Base-by-base conservation (phyloP, 305 asterid genomes). In the Fraxinus dipetala region DNA sequence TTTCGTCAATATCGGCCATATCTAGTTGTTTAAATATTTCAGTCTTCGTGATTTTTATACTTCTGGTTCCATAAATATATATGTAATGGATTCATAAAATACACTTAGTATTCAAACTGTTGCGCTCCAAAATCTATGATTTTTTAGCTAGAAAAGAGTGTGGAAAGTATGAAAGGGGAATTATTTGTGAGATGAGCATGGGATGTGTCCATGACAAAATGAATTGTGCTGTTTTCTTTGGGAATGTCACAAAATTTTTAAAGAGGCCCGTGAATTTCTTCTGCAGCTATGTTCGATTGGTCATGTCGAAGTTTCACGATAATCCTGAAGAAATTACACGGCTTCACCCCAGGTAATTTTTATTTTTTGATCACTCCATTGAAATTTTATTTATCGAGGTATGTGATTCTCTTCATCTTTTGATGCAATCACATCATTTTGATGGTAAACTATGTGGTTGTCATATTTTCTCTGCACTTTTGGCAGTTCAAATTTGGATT, bases 221-320 rank as follows among this genome's bases (percentile, higher is more conserved):
- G 72, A 79, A 9, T 20, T 67, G 63, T 75, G 76, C 74, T 28
- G 54, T 78, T 36, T 28, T 56, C 26, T 28, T 61, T 80, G 34
- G 35, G 18, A 16, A 70, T 48, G 67, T 28, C 36, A 32, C 45
- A 77, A 35, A 36, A 1, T 65, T 75, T 76, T 16, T 34, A 51
- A 31, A 13, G 59, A 26, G 65, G 26, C 69, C 31, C 0, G 67
- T 11, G 22, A 69, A 78, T 63, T 59, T 84, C 77, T 73, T 81
- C 76, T 84, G 85, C 91, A 96, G 99, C 82, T 96, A 93, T 87
- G 97, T 94, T 80, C 97, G 96, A 78, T 80, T 93, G 86, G 97
- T 92, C 83, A 91, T 96, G 99, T 93, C 97, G 79, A 96, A 89
- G 88, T 83, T 65, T 79, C 84, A 86, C 80, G 91, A 85, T 34